Evolutionary conservation across 805 yeast genomes (phyloP).

Genomic region (Priceomyces castillae): DNA sequence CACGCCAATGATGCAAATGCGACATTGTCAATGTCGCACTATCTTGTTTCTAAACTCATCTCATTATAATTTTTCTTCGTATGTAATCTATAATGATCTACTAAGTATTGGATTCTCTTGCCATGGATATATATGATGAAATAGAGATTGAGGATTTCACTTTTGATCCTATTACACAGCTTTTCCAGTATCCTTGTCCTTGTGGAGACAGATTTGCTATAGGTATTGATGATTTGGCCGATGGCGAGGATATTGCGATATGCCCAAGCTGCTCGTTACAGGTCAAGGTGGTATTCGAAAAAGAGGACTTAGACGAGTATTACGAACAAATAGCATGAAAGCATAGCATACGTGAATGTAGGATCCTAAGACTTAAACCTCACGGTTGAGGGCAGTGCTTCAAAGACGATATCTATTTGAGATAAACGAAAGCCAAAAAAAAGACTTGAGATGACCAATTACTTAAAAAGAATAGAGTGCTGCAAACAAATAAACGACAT

Average conservation of each 20-base stretch:
- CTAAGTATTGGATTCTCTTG: not conserved
- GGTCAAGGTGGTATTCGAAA: conserved; percentile 88
- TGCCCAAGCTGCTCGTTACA: conserved; percentile 95
- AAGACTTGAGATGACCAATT: too few species aligned
- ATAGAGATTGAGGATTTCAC: conserved; percentile 97
- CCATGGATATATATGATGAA: conserved; percentile 65
- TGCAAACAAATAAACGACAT: too few species aligned
- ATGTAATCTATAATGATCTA: not conserved
- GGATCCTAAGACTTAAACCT: too few species aligned
- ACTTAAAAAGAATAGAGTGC: too few species aligned
- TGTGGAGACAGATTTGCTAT: conserved; percentile 96
- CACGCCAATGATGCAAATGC: too few species aligned
- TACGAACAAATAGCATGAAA: conserved; percentile 18
- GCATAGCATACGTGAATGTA: too few species aligned
- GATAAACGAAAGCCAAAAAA: too few species aligned
- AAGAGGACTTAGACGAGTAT: conserved; percentile 51
- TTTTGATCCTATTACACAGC: conserved; percentile 75
- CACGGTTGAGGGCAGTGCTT: too few species aligned
- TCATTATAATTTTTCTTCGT: conserved; percentile 1
- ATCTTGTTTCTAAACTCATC: not conserved
- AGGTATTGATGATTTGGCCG: conserved; percentile 75
- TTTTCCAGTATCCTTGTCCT: conserved; percentile 95
- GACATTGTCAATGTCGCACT: not conserved
- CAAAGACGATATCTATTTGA: too few species aligned
- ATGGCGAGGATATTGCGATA: conserved; percentile 92